A percentile compares a stretch with the other conserved stretches of the same genome.
Conservation (phyloP, 345 rosid genomes). For the Geranium rotundifolium region DNA sequence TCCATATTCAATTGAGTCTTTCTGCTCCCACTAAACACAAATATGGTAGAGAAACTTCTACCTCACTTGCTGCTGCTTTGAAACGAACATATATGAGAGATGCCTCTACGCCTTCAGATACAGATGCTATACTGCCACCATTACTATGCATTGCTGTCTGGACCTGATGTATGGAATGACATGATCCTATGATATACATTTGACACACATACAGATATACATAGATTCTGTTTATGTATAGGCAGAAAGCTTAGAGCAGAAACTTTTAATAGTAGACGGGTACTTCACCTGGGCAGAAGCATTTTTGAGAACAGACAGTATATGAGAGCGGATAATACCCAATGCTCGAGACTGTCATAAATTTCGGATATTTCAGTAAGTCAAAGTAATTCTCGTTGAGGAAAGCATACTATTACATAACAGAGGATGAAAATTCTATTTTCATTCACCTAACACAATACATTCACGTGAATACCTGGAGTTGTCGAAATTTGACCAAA, state of each 20-base stretch:
- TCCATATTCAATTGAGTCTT: neutral
- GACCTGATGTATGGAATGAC: constrained; percentile 35
- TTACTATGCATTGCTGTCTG: constrained; percentile 67
- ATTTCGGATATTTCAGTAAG: neutral
- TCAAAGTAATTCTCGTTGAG: neutral
- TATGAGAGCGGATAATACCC: constrained; percentile 85
- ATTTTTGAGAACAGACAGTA: constrained; percentile 70
- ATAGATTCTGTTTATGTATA: neutral
- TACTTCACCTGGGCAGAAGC: constrained; percentile 76
- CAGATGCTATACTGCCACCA: constrained; percentile 52
- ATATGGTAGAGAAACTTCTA: constrained; percentile 8
- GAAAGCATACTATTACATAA: neutral
- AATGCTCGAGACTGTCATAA: constrained; percentile 81
- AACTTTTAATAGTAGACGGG: neutral
- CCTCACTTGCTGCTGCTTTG: constrained; percentile 97
- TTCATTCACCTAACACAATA: constrained; percentile 1
- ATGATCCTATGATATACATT: neutral
- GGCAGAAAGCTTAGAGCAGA: neutral
- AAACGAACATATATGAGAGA: constrained; percentile 90
- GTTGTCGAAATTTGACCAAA: constrained; percentile 93
- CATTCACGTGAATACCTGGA: constrained; percentile 47
- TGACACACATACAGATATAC: neutral
- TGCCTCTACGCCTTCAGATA: constrained; percentile 95
- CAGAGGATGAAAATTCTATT: neutral
- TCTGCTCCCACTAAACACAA: neutral